Evolutionary conservation across 306 rosid species (phyloP).

Genomic region (Elaeagnus macrophylla): DNA sequence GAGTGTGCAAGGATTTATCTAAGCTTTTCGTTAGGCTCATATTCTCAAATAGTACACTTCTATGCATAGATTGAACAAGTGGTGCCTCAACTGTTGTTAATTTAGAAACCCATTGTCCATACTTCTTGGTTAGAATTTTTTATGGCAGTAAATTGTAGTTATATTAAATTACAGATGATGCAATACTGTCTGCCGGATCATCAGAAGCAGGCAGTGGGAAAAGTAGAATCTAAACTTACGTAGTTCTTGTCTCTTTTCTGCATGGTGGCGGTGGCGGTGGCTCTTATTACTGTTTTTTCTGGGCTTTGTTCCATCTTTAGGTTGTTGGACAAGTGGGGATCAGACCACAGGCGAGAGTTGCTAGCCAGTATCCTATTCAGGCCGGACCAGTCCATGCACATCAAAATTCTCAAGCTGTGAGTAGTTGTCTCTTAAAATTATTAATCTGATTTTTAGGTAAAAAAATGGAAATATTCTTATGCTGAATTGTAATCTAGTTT

Average conservation of each 20-base stretch:
- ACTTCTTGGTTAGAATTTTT: not conserved
- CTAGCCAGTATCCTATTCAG: constrained; percentile 60
- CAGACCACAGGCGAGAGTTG: constrained; percentile 58
- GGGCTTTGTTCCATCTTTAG: constrained; percentile 11
- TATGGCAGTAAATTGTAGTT: not conserved
- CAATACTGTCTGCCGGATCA: not conserved
- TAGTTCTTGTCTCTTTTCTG: too few species aligned
- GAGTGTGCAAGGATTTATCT: too few species aligned
- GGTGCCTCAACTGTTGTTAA: not conserved
- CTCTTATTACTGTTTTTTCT: too few species aligned
- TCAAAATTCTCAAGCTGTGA: constrained; percentile 65
- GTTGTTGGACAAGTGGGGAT: constrained; percentile 61
- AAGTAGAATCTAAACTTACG: not conserved
- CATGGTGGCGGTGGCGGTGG: too few species aligned
- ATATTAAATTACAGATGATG: not conserved
- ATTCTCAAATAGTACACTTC: too few species aligned
- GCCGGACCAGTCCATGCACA: constrained; percentile 59
- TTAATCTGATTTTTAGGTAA: constrained; percentile 7
- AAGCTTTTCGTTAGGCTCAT: too few species aligned
- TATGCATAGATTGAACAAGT: not conserved
- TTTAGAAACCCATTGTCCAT: not conserved
- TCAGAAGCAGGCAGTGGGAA: not conserved
- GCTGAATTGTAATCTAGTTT: not conserved
- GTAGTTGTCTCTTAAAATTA: constrained; percentile 20
- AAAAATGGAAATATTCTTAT: not conserved